Evolutionary conservation across 225 moss, liverwort and hornwort species (phyloP).

Genomic region (Lunularia cruciata): DNA sequence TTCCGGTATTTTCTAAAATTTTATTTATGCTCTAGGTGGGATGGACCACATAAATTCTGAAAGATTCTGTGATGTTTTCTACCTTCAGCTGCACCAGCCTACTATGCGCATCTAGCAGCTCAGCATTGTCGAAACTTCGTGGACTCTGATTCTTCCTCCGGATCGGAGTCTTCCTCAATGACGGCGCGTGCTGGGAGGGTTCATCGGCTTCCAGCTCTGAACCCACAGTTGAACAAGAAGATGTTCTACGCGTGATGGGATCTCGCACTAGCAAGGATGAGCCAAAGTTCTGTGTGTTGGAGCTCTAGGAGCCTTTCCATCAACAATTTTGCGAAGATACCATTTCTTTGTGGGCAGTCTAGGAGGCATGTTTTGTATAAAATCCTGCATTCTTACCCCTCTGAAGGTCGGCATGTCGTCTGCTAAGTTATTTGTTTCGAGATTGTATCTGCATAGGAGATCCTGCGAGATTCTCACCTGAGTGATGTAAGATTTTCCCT

Average conservation of each 20-base stretch:
- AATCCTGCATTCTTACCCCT: too few relatives aligned
- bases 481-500: too few relatives aligned
- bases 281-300: not conserved
- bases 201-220: slow-evolving; percentile 13
- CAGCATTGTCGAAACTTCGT: slow-evolving; percentile 71
- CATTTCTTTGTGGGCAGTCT: too few relatives aligned
- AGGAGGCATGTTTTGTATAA: too few relatives aligned
- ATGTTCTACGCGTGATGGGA: slow-evolving; percentile 41
- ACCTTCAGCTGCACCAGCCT: slow-evolving; percentile 75
- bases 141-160: slow-evolving; percentile 47
- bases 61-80: not conserved
- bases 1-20: not conserved
- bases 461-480: too few relatives aligned
- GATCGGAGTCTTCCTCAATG: slow-evolving; percentile 58
- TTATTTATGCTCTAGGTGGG: too few relatives aligned
- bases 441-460: too few relatives aligned
- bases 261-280: slow-evolving; percentile 8
- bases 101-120: slow-evolving; percentile 87
- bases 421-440: too few relatives aligned
- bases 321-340: too few relatives aligned
- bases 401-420: too few relatives aligned
- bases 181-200: slow-evolving; percentile 16
- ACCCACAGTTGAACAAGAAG: slow-evolving; percentile 10
- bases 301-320: too few relatives aligned
- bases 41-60: too few relatives aligned